Base-by-base conservation (phyloP, 805 yeast species). In the Debaryomyces hansenii region DNA sequence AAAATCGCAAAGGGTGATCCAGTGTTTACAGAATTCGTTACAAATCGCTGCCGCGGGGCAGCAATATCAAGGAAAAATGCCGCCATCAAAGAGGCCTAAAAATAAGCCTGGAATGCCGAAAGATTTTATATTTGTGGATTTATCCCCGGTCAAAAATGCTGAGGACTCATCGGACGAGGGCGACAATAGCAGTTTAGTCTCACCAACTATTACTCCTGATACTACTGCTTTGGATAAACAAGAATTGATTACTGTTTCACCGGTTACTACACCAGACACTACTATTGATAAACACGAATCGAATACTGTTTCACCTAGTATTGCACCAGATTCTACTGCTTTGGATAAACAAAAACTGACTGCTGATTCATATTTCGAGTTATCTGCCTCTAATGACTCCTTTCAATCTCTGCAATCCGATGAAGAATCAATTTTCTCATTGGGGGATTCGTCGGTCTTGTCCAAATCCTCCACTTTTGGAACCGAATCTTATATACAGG, bases 111-210 rank as follows among this genome's bases (percentile, higher is more conserved):
- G 77, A 3, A 67, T 63, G 64, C 75, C 74, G 41, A 71, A 69
- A 57, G 75, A 70, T 52, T 72, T 72, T 49, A 75, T 72, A 15
- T 72, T 72, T 52, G 77, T 72, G 37, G 76, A 72, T 53, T 69
- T 72, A 52, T 69, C 75, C 15, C 77, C 77, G 16, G 64, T 71
- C 21, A 67, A 67, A 50, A 49, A 58, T 41, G 62, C 56, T 21
- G 59, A 59, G 27, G 61, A 54, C 20, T 42, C 44, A 8, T 34
- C 39, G 11, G 46, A 43, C n/a, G 42, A 34, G 11, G 28, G 45
- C 10, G 46, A 45, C 1, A 31, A 45, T 21, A 48, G 43, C 31
- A 45, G 40, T 15, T 42, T 50, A 20, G 36, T 20, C 15, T 24
- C 18, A 16, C 34, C 46, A 10, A 40, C 49, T 28, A 38, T 49